Percentiles rank a stretch among this genome's conserved stretches.
Conservation (phyloP, 2,329 filamentous ascomycete species). For the Talaromyces atroroseus region DNA sequence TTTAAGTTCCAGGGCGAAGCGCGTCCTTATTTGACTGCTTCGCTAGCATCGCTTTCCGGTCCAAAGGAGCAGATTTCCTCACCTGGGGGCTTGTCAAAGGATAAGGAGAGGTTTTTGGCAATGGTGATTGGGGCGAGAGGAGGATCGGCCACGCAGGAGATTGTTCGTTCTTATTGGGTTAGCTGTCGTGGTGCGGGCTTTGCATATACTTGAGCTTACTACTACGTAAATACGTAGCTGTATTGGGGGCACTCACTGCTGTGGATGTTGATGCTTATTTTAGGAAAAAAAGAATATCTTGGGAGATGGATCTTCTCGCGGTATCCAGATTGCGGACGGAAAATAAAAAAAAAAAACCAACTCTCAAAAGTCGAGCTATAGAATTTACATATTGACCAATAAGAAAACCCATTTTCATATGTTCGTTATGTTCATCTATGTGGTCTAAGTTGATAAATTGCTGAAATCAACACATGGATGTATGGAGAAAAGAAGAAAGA, state of each 20-base stretch:
- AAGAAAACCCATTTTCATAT: neutral
- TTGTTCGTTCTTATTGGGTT: constrained; percentile 41
- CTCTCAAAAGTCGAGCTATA: neutral
- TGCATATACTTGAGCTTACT: constrained; percentile 26
- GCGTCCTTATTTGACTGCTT: constrained; percentile 31
- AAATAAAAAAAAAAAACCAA: too few species aligned
- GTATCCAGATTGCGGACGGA: too few species aligned
- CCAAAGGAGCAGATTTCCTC: constrained; percentile 14
- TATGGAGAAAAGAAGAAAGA: neutral
- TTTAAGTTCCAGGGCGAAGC: constrained; percentile 39
- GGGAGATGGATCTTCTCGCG: too few species aligned
- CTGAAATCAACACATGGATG: neutral
- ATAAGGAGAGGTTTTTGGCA: constrained; percentile 38
- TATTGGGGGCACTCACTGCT: too few species aligned
- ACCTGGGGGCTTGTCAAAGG: constrained; percentile 20
- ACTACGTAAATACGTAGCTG: neutral
- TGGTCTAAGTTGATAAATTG: neutral
- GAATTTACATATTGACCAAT: neutral
- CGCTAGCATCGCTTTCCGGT: constrained; percentile 26
- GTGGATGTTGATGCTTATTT: too few species aligned
- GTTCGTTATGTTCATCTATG: neutral
- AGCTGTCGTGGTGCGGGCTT: constrained; percentile 39
- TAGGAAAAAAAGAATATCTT: too few species aligned
- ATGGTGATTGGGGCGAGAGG: constrained; percentile 36
- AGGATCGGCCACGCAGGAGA: constrained; percentile 32